Evolutionary conservation across 139 green algal genomes (phyloP), one percentile per base, ranked within the genome.

Genomic region (Chlorella sp.): DNA sequence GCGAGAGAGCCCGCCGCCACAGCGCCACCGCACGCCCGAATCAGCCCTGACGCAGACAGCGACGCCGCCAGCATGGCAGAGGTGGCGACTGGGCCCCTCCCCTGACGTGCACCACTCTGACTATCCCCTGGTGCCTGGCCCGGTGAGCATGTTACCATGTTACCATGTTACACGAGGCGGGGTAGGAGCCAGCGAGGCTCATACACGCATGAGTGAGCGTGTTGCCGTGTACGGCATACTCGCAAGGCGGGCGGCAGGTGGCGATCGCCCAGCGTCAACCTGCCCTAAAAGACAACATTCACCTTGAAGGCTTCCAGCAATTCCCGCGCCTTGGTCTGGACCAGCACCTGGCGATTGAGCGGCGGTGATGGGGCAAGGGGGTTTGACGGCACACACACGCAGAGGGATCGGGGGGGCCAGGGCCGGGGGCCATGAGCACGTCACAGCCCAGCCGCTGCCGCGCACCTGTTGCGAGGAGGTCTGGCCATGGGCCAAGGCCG

Each of bases 301-400:
- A 94, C 83, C 21, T 89, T 77, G 72, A 96, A 95, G 11, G 91
- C 90, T 3, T 88, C 79, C 38, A 94, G 83, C 71, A 96, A 83
- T 27, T 84, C 82, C 41, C 91, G 86, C 21, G 90, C 90, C 73
- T 92, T 69, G 56, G 76, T 83, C 55, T 48, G 68, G 0, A 90
- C 83, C 38, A 90, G 56, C 35, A 86, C 86, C 77, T 83, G 64
- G 51, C 74, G 72, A 40, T n/a, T n/a, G n/a, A n/a, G n/a, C n/a
- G n/a, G n/a, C n/a, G n/a, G n/a, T n/a, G n/a, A n/a, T n/a, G 76
- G 55, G 14, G 67, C 63, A 21, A 69, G 67, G 60, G 69, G 78
- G 74, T n/a, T 84, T 76, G 14, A 68, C 70, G 31, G 85, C 82
- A 2, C 73, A 73, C 42, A 80, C 85, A 12, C 76, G 9, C 31